Base-by-base conservation (phyloP, 140 eudicot genomes). In the Erigeron philadelphicus region DNA sequence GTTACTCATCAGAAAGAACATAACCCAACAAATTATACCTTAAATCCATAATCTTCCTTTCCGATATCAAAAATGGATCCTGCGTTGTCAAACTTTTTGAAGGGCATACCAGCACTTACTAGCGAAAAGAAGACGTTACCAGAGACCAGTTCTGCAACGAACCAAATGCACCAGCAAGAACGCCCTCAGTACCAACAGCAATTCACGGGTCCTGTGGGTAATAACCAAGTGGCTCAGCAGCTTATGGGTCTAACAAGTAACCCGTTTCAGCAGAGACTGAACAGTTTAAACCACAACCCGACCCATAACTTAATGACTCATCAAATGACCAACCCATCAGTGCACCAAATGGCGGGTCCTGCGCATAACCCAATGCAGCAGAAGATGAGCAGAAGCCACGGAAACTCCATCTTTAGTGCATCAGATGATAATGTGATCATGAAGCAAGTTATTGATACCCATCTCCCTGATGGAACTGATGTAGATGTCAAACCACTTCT, bases 401-500 rank as follows among this genome's bases (percentile, higher is more conserved):
- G 80, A n/a, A 79, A 59, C 68, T 68, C 82, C 19, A 46, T 83
- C 69, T 66, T 76, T 45, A 63, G 67, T 61, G 67, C 83, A 9
- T 71, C 90, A 17, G 87, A 85, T 18, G 90, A 85, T 31, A 78
- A 80, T 67, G 81, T 80, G 78, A 73, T 82, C 64, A 76, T 81
- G 77, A 80, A 21, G 70, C 90, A 85, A 67, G 71, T 85, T 53
- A 46, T 67, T n/a, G 61, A 41, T 2, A 72, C 76, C 15, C 90
- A 85, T 80, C 49, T 66, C 48, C 90, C 90, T 21, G 87, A 77
- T 75, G 83, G 83, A 19, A 65, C 80, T 9, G 68, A 68, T 45
- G 68, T 85, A 9, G 71, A 85, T 67, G 81, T 85, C 61, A 79
- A 71, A 68, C 90, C 90, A 10, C 83, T 85, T 68, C 82, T 82